Evolutionary conservation across 1,284 basidiomycete species (phyloP).

Genomic region (Papiliotrema nemorosa): DNA sequence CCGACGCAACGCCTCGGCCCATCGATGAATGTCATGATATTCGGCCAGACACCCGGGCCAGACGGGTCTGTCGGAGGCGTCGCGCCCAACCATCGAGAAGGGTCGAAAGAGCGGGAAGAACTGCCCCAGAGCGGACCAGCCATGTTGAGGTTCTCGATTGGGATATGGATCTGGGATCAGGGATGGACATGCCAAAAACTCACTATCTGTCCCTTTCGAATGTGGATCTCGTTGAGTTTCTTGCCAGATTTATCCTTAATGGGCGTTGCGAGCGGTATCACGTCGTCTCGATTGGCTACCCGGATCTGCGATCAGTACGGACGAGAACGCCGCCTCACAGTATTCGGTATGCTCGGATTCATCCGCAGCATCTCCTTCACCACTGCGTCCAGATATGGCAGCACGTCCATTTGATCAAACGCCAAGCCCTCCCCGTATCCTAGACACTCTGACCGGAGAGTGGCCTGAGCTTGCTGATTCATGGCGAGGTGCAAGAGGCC

Average conservation of each 20-base stretch:
- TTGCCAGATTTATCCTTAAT: conserved; percentile 16
- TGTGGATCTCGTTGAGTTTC: conserved; percentile 14
- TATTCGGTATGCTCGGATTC: conserved; percentile 13
- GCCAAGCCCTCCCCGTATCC: conserved; percentile 19
- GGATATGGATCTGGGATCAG: conserved; percentile 17
- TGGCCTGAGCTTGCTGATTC: conserved; percentile 15
- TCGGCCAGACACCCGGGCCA: conserved; percentile 23
- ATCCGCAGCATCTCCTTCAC: conserved; percentile 28
- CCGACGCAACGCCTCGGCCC: conserved; percentile 29
- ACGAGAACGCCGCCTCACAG: not conserved
- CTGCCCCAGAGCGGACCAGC: conserved; percentile 22
- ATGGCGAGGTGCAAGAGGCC: conserved; percentile 19
- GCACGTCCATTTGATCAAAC: conserved; percentile 22
- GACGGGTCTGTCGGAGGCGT: not conserved
- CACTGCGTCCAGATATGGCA: conserved; percentile 25
- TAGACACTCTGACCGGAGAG: conserved; percentile 21
- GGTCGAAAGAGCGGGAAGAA: conserved; percentile 19
- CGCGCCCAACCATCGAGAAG: conserved; percentile 14
- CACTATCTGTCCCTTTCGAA: conserved; percentile 7
- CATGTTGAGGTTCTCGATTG: conserved; percentile 27
- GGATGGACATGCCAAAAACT: not conserved
- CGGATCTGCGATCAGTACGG: conserved; percentile 12
- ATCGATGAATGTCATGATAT: conserved; percentile 30
- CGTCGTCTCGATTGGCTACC: conserved; percentile 23
- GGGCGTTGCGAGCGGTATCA: conserved; percentile 29